Percentiles rank a stretch among this genome's conserved stretches.
phyloP scores from a whole-genome alignment of 148 eudicot species.

The Cornus florida region DNA sequence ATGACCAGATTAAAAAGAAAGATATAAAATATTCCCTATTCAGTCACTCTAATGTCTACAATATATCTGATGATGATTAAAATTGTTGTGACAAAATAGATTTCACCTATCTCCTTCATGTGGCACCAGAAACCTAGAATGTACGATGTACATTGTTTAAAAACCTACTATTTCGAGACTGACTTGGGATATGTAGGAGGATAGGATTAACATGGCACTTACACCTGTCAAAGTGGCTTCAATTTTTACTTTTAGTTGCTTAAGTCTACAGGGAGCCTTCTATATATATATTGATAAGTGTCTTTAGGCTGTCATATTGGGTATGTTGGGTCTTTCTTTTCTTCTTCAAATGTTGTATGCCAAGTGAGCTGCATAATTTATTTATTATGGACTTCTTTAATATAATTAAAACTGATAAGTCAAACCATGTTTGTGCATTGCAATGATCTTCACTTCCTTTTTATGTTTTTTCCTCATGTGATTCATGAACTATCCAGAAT shows the following conservation, averaged over 20 bases:
- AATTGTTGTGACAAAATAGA: no score
- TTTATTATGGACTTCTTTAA: no score
- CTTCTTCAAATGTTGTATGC: not conserved
- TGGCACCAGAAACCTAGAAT: not conserved
- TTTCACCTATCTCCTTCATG: not conserved
- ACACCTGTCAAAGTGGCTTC: not conserved
- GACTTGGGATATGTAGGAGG: not conserved
- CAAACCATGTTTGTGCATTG: no score
- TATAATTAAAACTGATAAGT: no score
- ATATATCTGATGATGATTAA: no score
- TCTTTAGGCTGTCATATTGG: not conserved
- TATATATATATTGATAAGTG: no score
- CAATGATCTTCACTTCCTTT: no score
- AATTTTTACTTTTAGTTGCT: not conserved
- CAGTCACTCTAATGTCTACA: no score
- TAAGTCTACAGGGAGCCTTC: not conserved
- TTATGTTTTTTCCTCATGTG: no score
- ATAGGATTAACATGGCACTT: not conserved
- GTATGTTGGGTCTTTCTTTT: not conserved
- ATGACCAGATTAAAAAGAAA: not conserved
- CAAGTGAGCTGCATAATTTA: no score
- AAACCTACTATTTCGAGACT: not conserved
- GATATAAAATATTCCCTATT: not conserved
- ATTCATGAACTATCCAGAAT: not conserved
- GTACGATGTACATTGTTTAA: not conserved